These are phyloP conservation scores for Colletotrichum camelliae DNA, from an alignment of 2,329 filamentous ascomycete species.

Conservation along the genomic window DNA sequence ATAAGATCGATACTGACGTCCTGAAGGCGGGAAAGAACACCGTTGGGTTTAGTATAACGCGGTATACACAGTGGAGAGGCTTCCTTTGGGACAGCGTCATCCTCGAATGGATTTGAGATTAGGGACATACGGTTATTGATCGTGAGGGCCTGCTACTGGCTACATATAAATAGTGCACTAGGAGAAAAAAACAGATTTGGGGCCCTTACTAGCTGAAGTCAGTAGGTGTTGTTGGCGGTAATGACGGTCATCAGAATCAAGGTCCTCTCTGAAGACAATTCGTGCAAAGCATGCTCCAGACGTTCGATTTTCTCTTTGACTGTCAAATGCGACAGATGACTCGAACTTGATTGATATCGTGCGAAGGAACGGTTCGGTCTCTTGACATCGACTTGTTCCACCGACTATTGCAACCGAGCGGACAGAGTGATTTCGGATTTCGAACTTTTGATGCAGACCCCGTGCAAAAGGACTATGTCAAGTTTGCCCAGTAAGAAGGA, in stretches of 20 bases:
- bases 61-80: conserved; percentile 14
- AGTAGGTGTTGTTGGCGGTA: neutral
- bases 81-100: conserved; percentile 22
- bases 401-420: too few species aligned
- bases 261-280: neutral
- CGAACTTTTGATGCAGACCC: too few species aligned
- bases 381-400: too few species aligned
- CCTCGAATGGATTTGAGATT: conserved; percentile 6
- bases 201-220: neutral
- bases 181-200: neutral
- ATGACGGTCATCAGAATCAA: neutral
- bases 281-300: neutral
- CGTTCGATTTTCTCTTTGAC: too few species aligned
- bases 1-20: neutral
- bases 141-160: neutral
- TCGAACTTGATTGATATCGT: too few species aligned
- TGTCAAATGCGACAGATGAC: too few species aligned
- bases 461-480: too few species aligned
- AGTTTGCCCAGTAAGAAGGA: too few species aligned
- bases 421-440: too few species aligned
- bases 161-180: neutral
- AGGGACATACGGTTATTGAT: neutral
- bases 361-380: too few species aligned
- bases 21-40: conserved; percentile 9
- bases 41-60: conserved; percentile 8